Conservation (phyloP, 2,329 filamentous ascomycete species). For the Graphilbum sp. region DNA sequence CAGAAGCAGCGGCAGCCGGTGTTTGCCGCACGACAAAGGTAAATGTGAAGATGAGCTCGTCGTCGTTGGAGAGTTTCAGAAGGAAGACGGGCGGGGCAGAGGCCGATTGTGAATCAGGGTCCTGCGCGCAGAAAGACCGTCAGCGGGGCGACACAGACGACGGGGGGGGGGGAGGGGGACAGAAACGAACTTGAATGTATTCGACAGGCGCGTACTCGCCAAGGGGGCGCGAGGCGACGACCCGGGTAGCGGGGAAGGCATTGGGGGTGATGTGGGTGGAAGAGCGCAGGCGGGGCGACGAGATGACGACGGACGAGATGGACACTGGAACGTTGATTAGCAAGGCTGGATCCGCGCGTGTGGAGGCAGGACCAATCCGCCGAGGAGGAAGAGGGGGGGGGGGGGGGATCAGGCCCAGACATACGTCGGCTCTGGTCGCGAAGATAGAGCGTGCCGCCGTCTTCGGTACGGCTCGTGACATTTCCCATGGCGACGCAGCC, state of each 20-base stretch:
- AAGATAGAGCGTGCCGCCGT: constrained; percentile 64
- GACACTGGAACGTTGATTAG: constrained; percentile 44
- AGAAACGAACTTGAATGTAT: constrained; percentile 63
- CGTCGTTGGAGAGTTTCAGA: constrained; percentile 73
- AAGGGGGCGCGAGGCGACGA: constrained; percentile 52
- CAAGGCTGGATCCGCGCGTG: no score
- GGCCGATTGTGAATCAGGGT: constrained; percentile 47
- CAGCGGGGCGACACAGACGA: no score
- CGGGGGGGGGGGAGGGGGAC: neutral
- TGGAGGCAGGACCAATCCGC: no score
- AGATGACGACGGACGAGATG: constrained; percentile 68
- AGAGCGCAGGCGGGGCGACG: constrained; percentile 61
- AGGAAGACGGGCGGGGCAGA: constrained; percentile 54
- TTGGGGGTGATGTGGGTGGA: constrained; percentile 71
- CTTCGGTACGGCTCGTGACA: constrained; percentile 76
- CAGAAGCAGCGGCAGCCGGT: constrained; percentile 12
- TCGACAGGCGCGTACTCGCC: constrained; percentile 68
- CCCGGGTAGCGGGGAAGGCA: constrained; percentile 67
- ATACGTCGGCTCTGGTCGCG: constrained; percentile 84
- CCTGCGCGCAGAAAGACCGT: constrained; percentile 37
- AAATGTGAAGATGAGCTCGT: constrained; percentile 86
- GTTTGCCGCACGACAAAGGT: constrained; percentile 62
- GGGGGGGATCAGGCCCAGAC: constrained; percentile 14
- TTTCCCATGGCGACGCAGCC: constrained; percentile 56
- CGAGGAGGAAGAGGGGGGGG: constrained; percentile 5